A percentile compares a stretch with the other conserved stretches of the same genome.
These are phyloP conservation scores for Candida rishiriensis DNA, from an alignment of 805 yeast species.

Conservation along the genomic window DNA sequence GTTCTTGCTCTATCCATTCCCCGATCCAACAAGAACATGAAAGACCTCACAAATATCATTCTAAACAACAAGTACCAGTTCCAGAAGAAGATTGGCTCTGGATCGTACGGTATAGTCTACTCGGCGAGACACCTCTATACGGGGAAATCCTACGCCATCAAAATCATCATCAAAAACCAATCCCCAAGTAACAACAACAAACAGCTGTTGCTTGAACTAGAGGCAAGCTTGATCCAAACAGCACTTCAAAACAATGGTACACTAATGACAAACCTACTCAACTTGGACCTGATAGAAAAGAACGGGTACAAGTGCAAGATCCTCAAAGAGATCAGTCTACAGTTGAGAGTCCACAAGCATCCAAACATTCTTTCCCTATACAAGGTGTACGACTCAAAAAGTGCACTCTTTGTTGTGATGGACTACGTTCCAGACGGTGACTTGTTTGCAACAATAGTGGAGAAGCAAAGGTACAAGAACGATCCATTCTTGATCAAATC, in stretches of 20 bases:
- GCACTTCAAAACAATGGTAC: slow-evolving; percentile 25
- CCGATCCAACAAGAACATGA: slow-evolving; percentile 13
- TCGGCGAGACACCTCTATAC: slow-evolving; percentile 54
- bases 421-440: slow-evolving; percentile 87
- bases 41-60: slow-evolving; percentile 26
- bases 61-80: slow-evolving; percentile 37
- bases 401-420: slow-evolving; percentile 68
- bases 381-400: slow-evolving; percentile 59
- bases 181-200: slow-evolving; percentile 30
- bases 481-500: slow-evolving; percentile 49
- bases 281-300: slow-evolving; percentile 32
- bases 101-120: slow-evolving; percentile 82
- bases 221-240: slow-evolving; percentile 20
- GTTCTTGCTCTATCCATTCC: too few species aligned
- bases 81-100: slow-evolving; percentile 64
- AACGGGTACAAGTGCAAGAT: slow-evolving; percentile 34
- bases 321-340: slow-evolving; percentile 68
- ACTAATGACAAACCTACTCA: slow-evolving; percentile 28
- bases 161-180: slow-evolving; percentile 54
- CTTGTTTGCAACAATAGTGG: slow-evolving; percentile 81
- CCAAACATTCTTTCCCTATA: slow-evolving; percentile 75
- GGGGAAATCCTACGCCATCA: slow-evolving; percentile 59
- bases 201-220: slow-evolving; percentile 27
- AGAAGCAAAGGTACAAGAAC: slow-evolving; percentile 53
- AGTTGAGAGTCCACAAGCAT: slow-evolving; percentile 69